These are phyloP conservation scores for Cladophialophora carrionii DNA, from an alignment of 2,329 filamentous ascomycete species.

Conservation along the genomic window DNA sequence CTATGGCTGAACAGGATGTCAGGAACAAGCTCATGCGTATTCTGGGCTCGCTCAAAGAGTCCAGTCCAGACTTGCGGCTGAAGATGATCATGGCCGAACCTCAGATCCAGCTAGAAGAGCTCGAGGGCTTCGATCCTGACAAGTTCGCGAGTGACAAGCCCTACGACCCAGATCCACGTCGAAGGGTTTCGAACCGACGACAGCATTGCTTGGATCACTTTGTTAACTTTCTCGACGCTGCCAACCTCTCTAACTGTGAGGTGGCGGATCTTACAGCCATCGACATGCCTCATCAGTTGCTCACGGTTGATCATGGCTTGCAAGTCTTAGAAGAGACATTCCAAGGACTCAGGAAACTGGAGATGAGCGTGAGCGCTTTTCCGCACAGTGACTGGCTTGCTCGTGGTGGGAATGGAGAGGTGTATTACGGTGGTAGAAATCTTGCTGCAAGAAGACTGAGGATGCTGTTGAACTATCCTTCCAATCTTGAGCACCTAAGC, in stretches of 20 bases:
- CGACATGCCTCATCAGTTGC: slow-evolving; percentile 28
- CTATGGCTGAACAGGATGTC: slow-evolving; percentile 21
- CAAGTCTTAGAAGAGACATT: slow-evolving; percentile 21
- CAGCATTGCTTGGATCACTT: slow-evolving; percentile 31
- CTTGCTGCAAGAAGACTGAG: slow-evolving; percentile 18
- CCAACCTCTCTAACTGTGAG: slow-evolving; percentile 13
- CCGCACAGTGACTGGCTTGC: slow-evolving; percentile 34
- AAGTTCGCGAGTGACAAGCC: slow-evolving; percentile 23
- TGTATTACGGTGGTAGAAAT: slow-evolving; percentile 25
- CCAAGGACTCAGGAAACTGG: slow-evolving; percentile 18
- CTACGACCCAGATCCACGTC: slow-evolving; percentile 27
- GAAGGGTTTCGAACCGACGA: slow-evolving; percentile 27
- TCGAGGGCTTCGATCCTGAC: slow-evolving; percentile 28
- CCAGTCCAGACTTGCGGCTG: slow-evolving; percentile 19
- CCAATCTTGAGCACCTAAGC: slow-evolving; percentile 25
- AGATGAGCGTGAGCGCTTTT: slow-evolving; percentile 26
- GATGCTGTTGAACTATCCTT: slow-evolving; percentile 22
- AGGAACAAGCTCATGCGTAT: slow-evolving; percentile 18
- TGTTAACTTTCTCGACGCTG: slow-evolving; percentile 28
- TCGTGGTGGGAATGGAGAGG: slow-evolving; percentile 13
- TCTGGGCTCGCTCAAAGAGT: slow-evolving; percentile 18
- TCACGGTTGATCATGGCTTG: slow-evolving; percentile 11
- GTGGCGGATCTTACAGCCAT: slow-evolving; percentile 21
- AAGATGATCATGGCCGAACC: slow-evolving; percentile 35
- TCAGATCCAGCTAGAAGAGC: slow-evolving; percentile 31